Conservation (phyloP, 2,329 filamentous ascomycete genomes). For the Ophiobolus disseminans region DNA sequence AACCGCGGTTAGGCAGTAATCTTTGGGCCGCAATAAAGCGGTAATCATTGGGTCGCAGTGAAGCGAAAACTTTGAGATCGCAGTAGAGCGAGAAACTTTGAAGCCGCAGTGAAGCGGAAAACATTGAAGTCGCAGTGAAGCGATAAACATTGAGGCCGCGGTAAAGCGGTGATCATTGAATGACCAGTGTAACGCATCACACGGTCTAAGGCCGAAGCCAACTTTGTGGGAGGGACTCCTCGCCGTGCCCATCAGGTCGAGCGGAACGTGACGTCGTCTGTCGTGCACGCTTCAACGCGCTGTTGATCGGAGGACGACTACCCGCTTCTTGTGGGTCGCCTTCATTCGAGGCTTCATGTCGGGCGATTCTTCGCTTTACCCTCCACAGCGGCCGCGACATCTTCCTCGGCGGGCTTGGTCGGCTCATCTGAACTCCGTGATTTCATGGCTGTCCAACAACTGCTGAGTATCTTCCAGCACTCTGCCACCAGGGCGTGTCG, state of each 20-base stretch:
- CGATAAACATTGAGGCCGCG: too few relatives aligned
- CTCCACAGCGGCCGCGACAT: constrained; percentile 12
- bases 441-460: background rate
- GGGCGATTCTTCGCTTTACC: background rate
- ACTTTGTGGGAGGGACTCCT: constrained; percentile 19
- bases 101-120: too few relatives aligned
- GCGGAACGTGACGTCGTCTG: background rate
- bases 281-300: background rate
- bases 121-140: too few relatives aligned
- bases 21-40: too few relatives aligned
- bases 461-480: background rate
- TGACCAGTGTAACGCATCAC: constrained; percentile 10
- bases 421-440: constrained; percentile 14
- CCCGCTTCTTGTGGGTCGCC: background rate
- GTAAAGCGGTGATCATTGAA: too few relatives aligned
- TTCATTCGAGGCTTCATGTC: background rate
- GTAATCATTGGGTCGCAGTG: too few relatives aligned
- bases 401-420: constrained; percentile 4
- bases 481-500: too few relatives aligned
- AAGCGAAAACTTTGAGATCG: too few relatives aligned
- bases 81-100: too few relatives aligned
- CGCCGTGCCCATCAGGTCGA: constrained; percentile 7
- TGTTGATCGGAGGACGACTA: background rate
- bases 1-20: background rate
- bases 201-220: constrained; percentile 13